Conservation (phyloP, 2,329 filamentous ascomycete genomes). For the Colletotrichum lini region DNA sequence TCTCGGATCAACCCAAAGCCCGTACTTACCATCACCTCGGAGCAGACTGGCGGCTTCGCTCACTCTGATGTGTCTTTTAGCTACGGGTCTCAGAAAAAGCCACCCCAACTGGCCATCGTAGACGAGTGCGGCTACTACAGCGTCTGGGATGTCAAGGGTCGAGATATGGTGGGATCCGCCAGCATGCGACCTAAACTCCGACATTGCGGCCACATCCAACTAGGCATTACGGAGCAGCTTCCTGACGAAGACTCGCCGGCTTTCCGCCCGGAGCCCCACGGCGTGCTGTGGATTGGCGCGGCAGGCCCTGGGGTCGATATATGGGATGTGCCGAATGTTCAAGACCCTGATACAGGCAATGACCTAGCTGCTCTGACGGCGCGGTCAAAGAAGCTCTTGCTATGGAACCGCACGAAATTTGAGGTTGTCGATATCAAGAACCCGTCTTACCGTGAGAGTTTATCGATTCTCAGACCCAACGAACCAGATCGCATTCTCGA, state of each 20-base stretch:
- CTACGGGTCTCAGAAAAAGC: slow-evolving; percentile 59
- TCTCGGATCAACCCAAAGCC: slow-evolving; percentile 71
- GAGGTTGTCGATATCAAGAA: slow-evolving; percentile 55
- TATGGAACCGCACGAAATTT: slow-evolving; percentile 56
- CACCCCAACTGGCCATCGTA: slow-evolving; percentile 76
- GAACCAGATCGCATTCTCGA: slow-evolving; percentile 67
- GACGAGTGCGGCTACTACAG: slow-evolving; percentile 78
- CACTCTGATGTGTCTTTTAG: slow-evolving; percentile 78
- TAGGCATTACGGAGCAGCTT: slow-evolving; percentile 54
- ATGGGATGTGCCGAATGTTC: slow-evolving; percentile 44
- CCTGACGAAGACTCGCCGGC: slow-evolving; percentile 47
- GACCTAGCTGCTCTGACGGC: slow-evolving; percentile 28
- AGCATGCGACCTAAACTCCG: slow-evolving; percentile 51
- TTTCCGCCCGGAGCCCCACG: slow-evolving; percentile 56
- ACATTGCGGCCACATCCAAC: slow-evolving; percentile 61
- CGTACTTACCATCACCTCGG: slow-evolving; percentile 65
- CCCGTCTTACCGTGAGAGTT: slow-evolving; percentile 43
- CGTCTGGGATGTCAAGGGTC: slow-evolving; percentile 72
- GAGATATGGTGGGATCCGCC: slow-evolving; percentile 51
- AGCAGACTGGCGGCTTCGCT: slow-evolving; percentile 66
- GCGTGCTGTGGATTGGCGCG: slow-evolving; percentile 59
- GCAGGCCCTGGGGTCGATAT: slow-evolving; percentile 44
- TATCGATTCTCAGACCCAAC: slow-evolving; percentile 48
- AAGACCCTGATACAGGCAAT: slow-evolving; percentile 32
- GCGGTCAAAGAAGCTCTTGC: slow-evolving; percentile 46